These are phyloP conservation scores for Camellia japonica DNA, from an alignment of 148 eudicot species.

Conservation along the genomic window DNA sequence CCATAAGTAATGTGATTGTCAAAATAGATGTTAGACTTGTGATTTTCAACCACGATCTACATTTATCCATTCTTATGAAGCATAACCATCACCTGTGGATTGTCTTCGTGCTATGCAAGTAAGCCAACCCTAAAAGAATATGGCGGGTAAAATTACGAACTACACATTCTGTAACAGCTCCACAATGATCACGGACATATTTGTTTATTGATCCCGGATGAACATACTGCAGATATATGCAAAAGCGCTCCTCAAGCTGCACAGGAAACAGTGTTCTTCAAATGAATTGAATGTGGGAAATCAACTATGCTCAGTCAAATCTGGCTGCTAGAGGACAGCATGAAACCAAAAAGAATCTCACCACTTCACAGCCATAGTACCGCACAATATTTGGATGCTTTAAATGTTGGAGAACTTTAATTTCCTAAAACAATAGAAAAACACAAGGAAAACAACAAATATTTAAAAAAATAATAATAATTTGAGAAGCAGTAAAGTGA, in stretches of 20 bases:
- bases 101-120: slow-evolving; percentile 74
- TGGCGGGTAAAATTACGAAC: slow-evolving; percentile 96
- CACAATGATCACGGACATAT: slow-evolving; percentile 69
- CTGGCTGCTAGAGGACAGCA: not conserved
- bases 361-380: slow-evolving; percentile 84
- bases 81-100: slow-evolving; percentile 66
- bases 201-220: slow-evolving; percentile 88
- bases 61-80: not conserved
- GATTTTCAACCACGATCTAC: not conserved
- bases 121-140: slow-evolving; percentile 84
- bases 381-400: slow-evolving; percentile 90
- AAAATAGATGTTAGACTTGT: not conserved
- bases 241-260: slow-evolving; percentile 79
- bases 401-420: slow-evolving; percentile 69
- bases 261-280: slow-evolving; percentile 5
- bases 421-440: slow-evolving; percentile 56
- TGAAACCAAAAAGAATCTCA: slow-evolving; percentile 33
- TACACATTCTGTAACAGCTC: slow-evolving; percentile 79
- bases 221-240: slow-evolving; percentile 89
- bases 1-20: not conserved
- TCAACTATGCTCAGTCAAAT: not conserved
- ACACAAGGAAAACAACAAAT: slow-evolving; percentile 6
- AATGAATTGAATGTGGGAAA: not conserved
- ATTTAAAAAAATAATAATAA: not conserved
- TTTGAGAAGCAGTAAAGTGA: not conserved